Evolutionary conservation across 352 stramenopile species (phyloP).

Genomic region (Globisporangium megalacanthum): DNA sequence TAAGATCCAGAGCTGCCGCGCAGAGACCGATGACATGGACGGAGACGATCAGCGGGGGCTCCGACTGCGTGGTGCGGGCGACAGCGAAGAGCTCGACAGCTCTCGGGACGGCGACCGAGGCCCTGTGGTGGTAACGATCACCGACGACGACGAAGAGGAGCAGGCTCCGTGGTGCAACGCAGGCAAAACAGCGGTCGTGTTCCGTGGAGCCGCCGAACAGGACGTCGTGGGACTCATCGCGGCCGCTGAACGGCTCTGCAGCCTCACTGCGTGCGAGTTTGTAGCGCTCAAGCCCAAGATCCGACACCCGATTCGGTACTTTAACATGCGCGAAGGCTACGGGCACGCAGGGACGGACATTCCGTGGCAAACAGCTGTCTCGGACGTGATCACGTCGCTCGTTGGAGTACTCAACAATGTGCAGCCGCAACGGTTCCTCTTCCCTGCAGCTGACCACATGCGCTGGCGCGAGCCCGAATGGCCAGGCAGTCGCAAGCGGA

Average conservation of each 20-base stretch:
- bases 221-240: slow-evolving; percentile 32
- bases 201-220: slow-evolving; percentile 42
- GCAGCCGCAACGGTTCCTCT: slow-evolving; percentile 31
- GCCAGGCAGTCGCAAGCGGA: slow-evolving; percentile 9
- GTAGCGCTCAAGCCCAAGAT: slow-evolving; percentile 52
- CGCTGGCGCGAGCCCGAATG: slow-evolving; percentile 16
- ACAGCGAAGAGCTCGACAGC: not conserved
- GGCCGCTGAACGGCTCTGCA: slow-evolving; percentile 36
- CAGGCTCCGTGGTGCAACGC: slow-evolving; percentile 29
- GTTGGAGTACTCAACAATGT: slow-evolving; percentile 54
- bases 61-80: not conserved
- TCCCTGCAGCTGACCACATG: slow-evolving; percentile 26
- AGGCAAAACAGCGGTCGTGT: slow-evolving; percentile 48
- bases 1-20: slow-evolving; percentile 27
- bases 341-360: slow-evolving; percentile 28
- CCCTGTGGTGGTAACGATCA: not conserved
- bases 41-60: not conserved
- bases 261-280: slow-evolving; percentile 39
- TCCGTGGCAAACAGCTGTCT: slow-evolving; percentile 38
- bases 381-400: slow-evolving; percentile 45
- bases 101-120: not conserved
- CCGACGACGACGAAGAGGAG: not conserved
- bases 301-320: slow-evolving; percentile 39
- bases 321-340: slow-evolving; percentile 60
- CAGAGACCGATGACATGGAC: not conserved